Conservation (phyloP, 1,284 basidiomycete species). For the Coriolopsis trogii region DNA sequence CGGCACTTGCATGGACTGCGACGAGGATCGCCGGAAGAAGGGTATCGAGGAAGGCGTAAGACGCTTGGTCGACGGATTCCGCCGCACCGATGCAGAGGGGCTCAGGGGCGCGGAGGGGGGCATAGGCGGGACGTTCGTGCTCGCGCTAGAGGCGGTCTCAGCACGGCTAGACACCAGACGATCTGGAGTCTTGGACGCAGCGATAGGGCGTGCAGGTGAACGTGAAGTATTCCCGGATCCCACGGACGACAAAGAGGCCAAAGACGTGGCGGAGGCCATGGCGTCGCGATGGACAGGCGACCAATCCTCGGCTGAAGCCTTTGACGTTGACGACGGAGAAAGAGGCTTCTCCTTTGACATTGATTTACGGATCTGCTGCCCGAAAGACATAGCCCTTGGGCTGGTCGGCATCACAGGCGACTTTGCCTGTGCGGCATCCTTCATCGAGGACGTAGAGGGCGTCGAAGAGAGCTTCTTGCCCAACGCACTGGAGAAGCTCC, state of each 20-base stretch:
- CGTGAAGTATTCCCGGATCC: slow-evolving; percentile 58
- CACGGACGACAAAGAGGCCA: slow-evolving; percentile 72
- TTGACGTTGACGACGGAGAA: slow-evolving; percentile 42
- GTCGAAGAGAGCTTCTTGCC: slow-evolving; percentile 77
- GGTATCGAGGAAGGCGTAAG: slow-evolving; percentile 94
- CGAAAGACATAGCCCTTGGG: slow-evolving; percentile 65
- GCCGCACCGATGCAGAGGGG: slow-evolving; percentile 65
- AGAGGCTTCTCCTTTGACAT: slow-evolving; percentile 63
- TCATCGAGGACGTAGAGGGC: slow-evolving; percentile 60
- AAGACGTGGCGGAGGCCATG: slow-evolving; percentile 74
- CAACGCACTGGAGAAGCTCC: slow-evolving; percentile 93
- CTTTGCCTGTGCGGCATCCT: slow-evolving; percentile 43
- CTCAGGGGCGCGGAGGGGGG: slow-evolving; percentile 63
- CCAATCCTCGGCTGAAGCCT: slow-evolving; percentile 55
- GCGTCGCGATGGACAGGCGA: slow-evolving; percentile 70
- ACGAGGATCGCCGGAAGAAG: slow-evolving; percentile 92
- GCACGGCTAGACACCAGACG: slow-evolving; percentile 59
- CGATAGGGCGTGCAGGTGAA: slow-evolving; percentile 38
- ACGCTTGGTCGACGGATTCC: slow-evolving; percentile 74
- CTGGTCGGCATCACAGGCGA: slow-evolving; percentile 58
- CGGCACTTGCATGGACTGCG: slow-evolving; percentile 75
- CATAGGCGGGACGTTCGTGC: slow-evolving; percentile 59
- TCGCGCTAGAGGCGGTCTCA: slow-evolving; percentile 72
- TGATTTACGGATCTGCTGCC: slow-evolving; percentile 65
- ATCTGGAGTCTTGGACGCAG: slow-evolving; percentile 56